Evolutionary conservation across 176 grass and related monocot genomes (phyloP), one percentile per base, ranked within the genome.

Genomic region (Eleusine coracana): DNA sequence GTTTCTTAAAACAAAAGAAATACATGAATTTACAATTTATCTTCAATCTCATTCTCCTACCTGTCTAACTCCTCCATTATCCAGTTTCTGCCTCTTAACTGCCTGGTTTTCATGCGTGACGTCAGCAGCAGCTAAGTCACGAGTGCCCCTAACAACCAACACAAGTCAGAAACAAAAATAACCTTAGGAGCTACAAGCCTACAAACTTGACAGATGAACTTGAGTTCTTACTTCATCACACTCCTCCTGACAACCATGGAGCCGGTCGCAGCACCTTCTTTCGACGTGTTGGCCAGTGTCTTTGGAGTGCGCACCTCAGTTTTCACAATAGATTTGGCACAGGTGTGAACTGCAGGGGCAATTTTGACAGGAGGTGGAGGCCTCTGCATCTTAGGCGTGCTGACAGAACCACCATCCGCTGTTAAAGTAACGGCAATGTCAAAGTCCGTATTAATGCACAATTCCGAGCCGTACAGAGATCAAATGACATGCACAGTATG

Each of bases 11-110:
- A 46, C 41, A 45, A 12, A 4, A 41, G 50, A 80, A 15, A 39
- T 45, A 27, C 44, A 75, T 71, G 49, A 52, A 54, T 74, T 81
- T 45, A 37, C 2, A 80, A 61, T 51, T 54, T 68, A 51, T 65
- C 58, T 29, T 15, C 37, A 69, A 37, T 74, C 38, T 10, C 58
- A 69, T 83, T 56, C 61, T 56, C 46, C 48, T 87, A 94, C 96
- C 96, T 94, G 86, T 91, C 92, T 93, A 6, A 81, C 85, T 67
- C 78, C 92, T 52, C 97, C 97, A 31, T 83, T 74, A 70, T 94
- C 93, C 36, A 99, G 80, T 27, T 96, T 99, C 79, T 99, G 97
- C 78, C 86, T 99, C 74, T 99, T 99, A 36, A 99, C 77, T 3
- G 97, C 93, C 68, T 99, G 97, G 63, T 96, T 90, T 74, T 99